phyloP scores from a whole-genome alignment of 345 rosid genomes.

The Eucalyptus rudis region DNA sequence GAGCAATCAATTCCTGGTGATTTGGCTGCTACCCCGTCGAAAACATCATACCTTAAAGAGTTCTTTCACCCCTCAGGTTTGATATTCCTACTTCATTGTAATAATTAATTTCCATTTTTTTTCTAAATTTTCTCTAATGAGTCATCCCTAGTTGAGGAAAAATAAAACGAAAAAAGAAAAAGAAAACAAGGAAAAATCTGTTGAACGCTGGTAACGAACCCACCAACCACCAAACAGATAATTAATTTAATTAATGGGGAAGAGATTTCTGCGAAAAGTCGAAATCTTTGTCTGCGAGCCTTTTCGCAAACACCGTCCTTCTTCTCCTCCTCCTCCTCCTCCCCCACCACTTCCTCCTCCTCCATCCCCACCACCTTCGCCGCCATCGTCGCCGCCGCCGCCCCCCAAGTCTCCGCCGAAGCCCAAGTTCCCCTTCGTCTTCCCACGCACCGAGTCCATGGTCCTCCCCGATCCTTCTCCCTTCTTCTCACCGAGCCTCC shows the following conservation, averaged over 20 bases:
- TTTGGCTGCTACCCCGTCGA: neutral
- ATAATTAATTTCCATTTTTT: neutral
- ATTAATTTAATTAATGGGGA: too few species aligned
- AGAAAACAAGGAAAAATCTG: too few species aligned
- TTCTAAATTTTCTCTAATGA: neutral
- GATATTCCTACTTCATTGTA: neutral
- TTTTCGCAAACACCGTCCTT: too few species aligned
- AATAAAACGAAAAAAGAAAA: neutral
- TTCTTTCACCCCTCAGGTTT: neutral
- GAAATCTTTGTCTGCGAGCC: too few species aligned
- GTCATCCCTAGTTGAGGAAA: neutral
- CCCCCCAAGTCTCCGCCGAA: too few species aligned
- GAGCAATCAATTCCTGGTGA: neutral
- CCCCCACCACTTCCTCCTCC: too few species aligned
- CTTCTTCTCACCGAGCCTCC: constrained; percentile 59
- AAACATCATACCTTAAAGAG: neutral
- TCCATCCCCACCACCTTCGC: too few species aligned
- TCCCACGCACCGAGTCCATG: constrained; percentile 46
- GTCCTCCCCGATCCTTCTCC: constrained; percentile 71
- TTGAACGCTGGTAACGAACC: too few species aligned
- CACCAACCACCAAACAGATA: too few species aligned
- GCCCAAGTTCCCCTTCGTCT: constrained; percentile 27
- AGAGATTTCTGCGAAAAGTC: too few species aligned
- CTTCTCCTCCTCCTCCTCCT: too few species aligned
- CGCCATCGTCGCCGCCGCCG: too few species aligned